Evolutionary conservation across 2,329 filamentous ascomycete species (phyloP), one percentile per base, ranked within the genome.

Genomic region (Aspergillus flavus): DNA sequence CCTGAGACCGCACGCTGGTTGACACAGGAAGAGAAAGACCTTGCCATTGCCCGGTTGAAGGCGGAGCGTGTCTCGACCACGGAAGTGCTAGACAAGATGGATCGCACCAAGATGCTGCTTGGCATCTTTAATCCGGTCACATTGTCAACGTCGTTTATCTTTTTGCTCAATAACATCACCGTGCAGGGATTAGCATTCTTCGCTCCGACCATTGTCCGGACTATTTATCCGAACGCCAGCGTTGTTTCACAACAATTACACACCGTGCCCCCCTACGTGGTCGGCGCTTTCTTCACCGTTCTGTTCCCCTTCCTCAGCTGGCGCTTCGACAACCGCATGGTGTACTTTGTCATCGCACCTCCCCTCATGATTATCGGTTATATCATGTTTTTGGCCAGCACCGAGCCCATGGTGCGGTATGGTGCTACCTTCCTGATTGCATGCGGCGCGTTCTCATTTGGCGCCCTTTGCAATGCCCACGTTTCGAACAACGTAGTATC

Each of bases 151-250:
- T 75, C 86, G 0, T 78, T 87, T 67, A 84, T 89, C 68, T 90
- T 90, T 77, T 76, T 89, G 0, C 82, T 90, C 63, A 82, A 89
- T 80, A 90, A 90, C 76, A 85, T 92, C 72, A 91, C 89, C 0
- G 89, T 91, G 2, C 88, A 91, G 72, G 89, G 89, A 3, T 80
- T 92, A 5, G 87, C 87, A 1, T 91, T 91, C 81, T 91, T 91
- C 75, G 79, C 84, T 0, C 90, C 90, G 0, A 92, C 89, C 0
- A 91, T 93, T 65, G 87, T 92, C 48, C 77, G 79, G 52, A 90
- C 86, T 7, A 91, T 92, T 68, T 92, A 91, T 69, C 86, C 87
- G 0, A 71, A 83, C 1, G 79, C 80, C 61, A 81, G 79, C 19
- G 83, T 87, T 2, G 80, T 92, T 16, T 84, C 82, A 1, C 87